Conservation (phyloP, 768 basidiomycete species). For the Lanmaoa rubissima region DNA sequence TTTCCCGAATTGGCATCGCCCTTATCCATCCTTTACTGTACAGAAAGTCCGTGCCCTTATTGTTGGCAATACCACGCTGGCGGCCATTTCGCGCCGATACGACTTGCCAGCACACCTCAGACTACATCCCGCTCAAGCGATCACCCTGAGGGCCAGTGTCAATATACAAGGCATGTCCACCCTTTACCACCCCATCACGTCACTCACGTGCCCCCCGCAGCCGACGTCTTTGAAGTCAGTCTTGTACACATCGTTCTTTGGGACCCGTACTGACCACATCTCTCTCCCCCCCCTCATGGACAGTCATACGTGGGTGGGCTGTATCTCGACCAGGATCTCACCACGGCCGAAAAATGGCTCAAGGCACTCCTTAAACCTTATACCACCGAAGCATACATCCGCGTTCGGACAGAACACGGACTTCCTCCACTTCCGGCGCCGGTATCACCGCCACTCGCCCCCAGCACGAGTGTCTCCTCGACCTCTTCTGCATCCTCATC, state of each 20-base stretch:
- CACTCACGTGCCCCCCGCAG: constrained; percentile 35
- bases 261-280: constrained; percentile 2
- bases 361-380: constrained; percentile 62
- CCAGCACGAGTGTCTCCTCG: constrained; percentile 22
- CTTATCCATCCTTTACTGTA: neutral
- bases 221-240: constrained; percentile 76
- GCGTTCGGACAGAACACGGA: constrained; percentile 66
- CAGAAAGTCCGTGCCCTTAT: constrained; percentile 80
- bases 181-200: constrained; percentile 1
- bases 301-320: constrained; percentile 82
- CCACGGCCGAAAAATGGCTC: constrained; percentile 58
- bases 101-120: constrained; percentile 58
- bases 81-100: constrained; percentile 67
- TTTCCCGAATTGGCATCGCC: neutral
- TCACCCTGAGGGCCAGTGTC: constrained; percentile 64
- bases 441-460: constrained; percentile 17
- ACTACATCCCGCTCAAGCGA: constrained; percentile 69
- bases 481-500: constrained; percentile 1
- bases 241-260: neutral
- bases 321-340: constrained; percentile 66
- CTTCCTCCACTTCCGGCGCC: constrained; percentile 45
- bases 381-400: constrained; percentile 55
- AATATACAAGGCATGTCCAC: constrained; percentile 64
- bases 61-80: constrained; percentile 72
- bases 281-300: no score